Percentiles rank a stretch among this genome's conserved stretches.
phyloP scores from a whole-genome alignment of 768 basidiomycete genomes.

The Tephrocybe rancida region DNA sequence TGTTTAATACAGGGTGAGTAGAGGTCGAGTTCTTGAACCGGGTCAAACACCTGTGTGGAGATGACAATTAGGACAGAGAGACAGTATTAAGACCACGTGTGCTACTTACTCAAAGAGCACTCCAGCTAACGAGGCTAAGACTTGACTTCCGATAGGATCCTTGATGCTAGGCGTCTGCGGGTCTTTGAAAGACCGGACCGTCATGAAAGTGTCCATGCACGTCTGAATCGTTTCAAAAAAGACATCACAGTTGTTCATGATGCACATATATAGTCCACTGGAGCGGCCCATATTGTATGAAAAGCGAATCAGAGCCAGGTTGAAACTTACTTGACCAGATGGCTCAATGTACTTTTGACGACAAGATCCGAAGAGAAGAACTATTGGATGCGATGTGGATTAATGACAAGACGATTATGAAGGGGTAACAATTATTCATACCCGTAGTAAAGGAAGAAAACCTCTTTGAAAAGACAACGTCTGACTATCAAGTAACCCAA shows the following conservation, averaged over 20 bases:
- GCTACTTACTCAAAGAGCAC: conserved; percentile 53
- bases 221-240: conserved; percentile 41
- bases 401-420: not conserved
- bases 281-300: too few relatives aligned
- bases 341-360: conserved; percentile 54
- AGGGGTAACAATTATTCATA: conserved; percentile 20
- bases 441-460: conserved; percentile 54
- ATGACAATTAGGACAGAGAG: not conserved
- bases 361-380: conserved; percentile 63
- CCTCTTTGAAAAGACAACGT: conserved; percentile 63
- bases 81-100: conserved; percentile 12
- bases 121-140: conserved; percentile 47
- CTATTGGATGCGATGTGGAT: too few relatives aligned
- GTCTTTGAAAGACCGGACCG: conserved; percentile 38
- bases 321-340: conserved; percentile 49
- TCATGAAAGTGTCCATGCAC: conserved; percentile 39
- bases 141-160: conserved; percentile 36
- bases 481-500: conserved; percentile 32
- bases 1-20: conserved; percentile 43
- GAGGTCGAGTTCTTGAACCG: conserved; percentile 60
- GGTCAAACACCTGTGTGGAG: conserved; percentile 45
- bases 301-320: not conserved
- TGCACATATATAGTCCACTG: conserved; percentile 46
- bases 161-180: conserved; percentile 7
- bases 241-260: conserved; percentile 47